phyloP scores from a whole-genome alignment of 306 rosid genomes.

The Pueraria montana region DNA sequence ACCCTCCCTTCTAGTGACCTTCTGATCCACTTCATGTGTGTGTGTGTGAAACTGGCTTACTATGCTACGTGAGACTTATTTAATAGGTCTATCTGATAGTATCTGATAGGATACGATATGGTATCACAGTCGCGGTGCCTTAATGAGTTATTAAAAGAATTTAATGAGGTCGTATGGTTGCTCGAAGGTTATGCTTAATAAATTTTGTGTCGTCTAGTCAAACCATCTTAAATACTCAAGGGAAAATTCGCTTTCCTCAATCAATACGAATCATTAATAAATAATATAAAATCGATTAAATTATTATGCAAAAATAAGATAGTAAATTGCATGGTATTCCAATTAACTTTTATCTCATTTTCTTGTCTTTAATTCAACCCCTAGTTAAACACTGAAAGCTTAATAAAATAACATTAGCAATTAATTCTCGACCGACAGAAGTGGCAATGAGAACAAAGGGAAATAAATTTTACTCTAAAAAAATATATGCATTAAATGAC shows the following conservation, averaged over 20 bases:
- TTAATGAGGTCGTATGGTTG: neutral
- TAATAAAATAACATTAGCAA: neutral
- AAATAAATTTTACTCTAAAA: neutral
- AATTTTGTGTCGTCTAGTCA: neutral
- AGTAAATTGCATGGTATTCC: neutral
- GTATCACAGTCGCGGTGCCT: neutral
- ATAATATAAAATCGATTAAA: neutral
- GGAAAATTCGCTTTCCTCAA: neutral
- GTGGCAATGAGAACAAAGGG: neutral
- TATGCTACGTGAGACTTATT: neutral
- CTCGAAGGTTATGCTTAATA: neutral
- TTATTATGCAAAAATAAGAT: neutral
- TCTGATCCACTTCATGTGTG: no score
- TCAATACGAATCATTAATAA: neutral
- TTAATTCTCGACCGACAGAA: neutral
- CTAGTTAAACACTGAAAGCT: neutral
- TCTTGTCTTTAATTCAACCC: neutral
- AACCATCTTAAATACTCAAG: neutral
- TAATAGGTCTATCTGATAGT: neutral
- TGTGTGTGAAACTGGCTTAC: no score
- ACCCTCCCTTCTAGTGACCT: no score
- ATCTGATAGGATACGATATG: neutral
- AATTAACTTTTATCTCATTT: neutral
- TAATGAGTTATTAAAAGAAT: neutral
- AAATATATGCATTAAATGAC: slow-evolving; percentile 64